Evolutionary conservation across 2,329 filamentous ascomycete genomes (phyloP).

Genomic region (Aspergillus uvarum): DNA sequence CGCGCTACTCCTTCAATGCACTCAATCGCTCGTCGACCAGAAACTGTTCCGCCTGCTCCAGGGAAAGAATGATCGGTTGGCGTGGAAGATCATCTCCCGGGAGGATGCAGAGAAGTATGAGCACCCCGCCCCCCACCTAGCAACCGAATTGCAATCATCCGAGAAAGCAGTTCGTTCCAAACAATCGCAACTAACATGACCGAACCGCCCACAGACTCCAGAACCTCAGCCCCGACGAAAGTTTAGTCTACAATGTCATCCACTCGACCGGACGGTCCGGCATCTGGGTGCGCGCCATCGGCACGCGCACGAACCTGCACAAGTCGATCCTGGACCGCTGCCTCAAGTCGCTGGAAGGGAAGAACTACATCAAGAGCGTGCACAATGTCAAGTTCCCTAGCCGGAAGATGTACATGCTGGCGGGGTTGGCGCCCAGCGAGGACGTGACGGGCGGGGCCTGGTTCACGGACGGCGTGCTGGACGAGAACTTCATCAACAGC

Average conservation of each 20-base stretch:
- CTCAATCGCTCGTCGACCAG: constrained; percentile 47
- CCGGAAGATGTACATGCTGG: constrained; percentile 95
- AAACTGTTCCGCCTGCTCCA: constrained; percentile 49
- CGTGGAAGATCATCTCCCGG: constrained; percentile 50
- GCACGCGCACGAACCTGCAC: constrained; percentile 76
- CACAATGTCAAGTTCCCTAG: constrained; percentile 88
- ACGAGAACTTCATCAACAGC: constrained; percentile 81
- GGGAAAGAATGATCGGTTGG: constrained; percentile 43
- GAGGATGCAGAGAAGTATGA: constrained; percentile 51
- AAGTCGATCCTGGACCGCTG: constrained; percentile 77
- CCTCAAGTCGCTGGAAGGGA: constrained; percentile 78
- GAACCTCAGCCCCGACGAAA: constrained; percentile 65
- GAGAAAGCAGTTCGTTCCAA: too few relatives aligned
- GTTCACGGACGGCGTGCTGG: constrained; percentile 88
- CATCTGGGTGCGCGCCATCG: constrained; percentile 87
- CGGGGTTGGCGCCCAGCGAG: constrained; percentile 78
- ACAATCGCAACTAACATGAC: too few relatives aligned
- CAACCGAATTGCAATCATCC: too few relatives aligned
- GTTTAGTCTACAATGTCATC: constrained; percentile 83
- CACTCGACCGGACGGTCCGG: constrained; percentile 82
- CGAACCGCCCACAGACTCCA: constrained; percentile 32
- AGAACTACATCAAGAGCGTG: constrained; percentile 81
- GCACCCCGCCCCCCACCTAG: background rate
- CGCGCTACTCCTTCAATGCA: constrained; percentile 44
- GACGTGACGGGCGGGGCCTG: constrained; percentile 91